phyloP scores from a whole-genome alignment of 2,329 filamentous ascomycete genomes.

The Fragosphaeria purpurea region DNA sequence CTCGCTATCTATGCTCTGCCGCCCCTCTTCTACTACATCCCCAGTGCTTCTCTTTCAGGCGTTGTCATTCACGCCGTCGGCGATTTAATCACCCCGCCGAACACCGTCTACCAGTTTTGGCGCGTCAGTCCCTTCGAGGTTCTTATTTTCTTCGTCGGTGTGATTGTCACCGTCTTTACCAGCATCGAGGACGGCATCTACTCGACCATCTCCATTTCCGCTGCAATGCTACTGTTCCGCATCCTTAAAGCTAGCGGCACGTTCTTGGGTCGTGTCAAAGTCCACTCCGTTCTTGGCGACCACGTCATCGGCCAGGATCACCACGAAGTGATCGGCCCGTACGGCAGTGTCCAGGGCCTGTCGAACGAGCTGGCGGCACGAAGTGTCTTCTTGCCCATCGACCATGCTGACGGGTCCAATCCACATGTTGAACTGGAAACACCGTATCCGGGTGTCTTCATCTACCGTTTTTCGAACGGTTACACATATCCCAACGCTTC shows the following conservation, averaged over 20 bases:
- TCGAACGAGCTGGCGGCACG: slow-evolving; percentile 44
- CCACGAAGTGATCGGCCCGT: slow-evolving; percentile 31
- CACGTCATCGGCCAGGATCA: slow-evolving; percentile 56
- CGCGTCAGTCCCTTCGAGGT: slow-evolving; percentile 83
- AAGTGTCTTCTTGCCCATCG: slow-evolving; percentile 78
- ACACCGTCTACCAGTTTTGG: slow-evolving; percentile 94
- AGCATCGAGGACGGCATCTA: slow-evolving; percentile 92
- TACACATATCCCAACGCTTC: slow-evolving; percentile 96
- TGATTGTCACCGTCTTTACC: slow-evolving; percentile 79
- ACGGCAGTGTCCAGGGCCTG: slow-evolving; percentile 44
- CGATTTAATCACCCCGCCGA: slow-evolving; percentile 79
- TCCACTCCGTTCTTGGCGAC: slow-evolving; percentile 76
- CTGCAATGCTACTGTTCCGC: slow-evolving; percentile 71
- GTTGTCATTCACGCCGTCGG: slow-evolving; percentile 79
- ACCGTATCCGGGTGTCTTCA: slow-evolving; percentile 87
- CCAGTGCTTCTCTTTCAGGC: slow-evolving; percentile 57
- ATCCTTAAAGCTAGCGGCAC: slow-evolving; percentile 72
- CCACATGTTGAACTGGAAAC: slow-evolving; percentile 68
- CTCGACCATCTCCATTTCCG: slow-evolving; percentile 67
- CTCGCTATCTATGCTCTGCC: slow-evolving; percentile 70
- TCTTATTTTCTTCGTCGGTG: slow-evolving; percentile 85
- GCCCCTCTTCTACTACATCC: slow-evolving; percentile 73
- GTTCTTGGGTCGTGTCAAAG: slow-evolving; percentile 73
- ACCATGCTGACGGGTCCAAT: slow-evolving; percentile 84
- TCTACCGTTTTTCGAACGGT: slow-evolving; percentile 88